Conservation (phyloP, 108 stramenopile species). For the Stephanodiscus triporus region DNA sequence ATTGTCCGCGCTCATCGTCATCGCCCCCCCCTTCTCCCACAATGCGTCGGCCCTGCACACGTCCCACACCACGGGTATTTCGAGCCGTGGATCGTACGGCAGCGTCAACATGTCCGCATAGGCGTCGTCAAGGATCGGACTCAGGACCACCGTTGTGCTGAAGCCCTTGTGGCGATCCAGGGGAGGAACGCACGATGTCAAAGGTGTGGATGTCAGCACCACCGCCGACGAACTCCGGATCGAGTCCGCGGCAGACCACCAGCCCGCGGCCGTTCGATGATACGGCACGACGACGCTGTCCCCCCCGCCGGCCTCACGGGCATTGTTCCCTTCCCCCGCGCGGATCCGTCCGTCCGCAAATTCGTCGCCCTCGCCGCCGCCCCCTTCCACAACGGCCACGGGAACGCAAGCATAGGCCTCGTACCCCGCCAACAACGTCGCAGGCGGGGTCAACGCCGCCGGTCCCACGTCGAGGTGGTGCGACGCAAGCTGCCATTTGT, state of each 20-base stretch:
- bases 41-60: constrained; percentile 18
- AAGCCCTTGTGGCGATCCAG: background rate
- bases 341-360: too few relatives aligned
- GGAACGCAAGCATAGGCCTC: background rate
- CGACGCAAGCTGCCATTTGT: constrained; percentile 7
- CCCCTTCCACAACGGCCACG: background rate
- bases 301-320: background rate
- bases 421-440: too few relatives aligned
- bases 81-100: constrained; percentile 23
- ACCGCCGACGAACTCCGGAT: background rate
- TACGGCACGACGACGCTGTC: background rate
- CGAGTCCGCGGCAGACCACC: too few relatives aligned
- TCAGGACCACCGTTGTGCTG: constrained; percentile 1
- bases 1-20: too few relatives aligned
- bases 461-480: too few relatives aligned
- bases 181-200: constrained; percentile 29
- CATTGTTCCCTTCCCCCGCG: background rate
- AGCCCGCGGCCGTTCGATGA: too few relatives aligned
- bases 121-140: constrained; percentile 28
- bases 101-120: constrained; percentile 29
- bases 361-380: background rate
- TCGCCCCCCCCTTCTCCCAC: too few relatives aligned
- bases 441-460: too few relatives aligned
- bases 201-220: constrained; percentile 17
- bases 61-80: constrained; percentile 42